Base-by-base conservation (phyloP, 371 early-diverging fungal species). In the Quaeritorhiza haematococci region DNA sequence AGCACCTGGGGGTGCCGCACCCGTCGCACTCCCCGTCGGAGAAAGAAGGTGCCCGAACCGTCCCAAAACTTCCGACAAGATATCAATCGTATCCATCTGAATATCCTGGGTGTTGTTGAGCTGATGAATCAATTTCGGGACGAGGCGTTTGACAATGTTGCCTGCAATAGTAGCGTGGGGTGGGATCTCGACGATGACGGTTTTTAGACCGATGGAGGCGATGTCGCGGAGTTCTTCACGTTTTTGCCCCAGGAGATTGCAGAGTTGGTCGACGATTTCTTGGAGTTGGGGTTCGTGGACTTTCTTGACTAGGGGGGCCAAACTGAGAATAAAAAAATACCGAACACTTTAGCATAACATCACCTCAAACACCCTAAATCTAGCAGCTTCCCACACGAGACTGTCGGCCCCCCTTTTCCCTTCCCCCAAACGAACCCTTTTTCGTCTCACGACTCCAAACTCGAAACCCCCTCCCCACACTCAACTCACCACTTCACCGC, bases 11-110 rank as follows among this genome's bases (percentile, higher is more conserved):
- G 73, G 65, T 24, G 33, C 61, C 27, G 32, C 17, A 45, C 32
- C 47, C 1, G 76, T 75, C 7, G 75, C 60, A 3, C 8, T 80
- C 63, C 0, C 83, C 54, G 46, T 78, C 72, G 33, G 68, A 59
- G 33, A 47, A 33, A 65, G 17, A 30, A 64, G 30, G 17, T 48
- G 33, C n/a, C 92, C 92, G 61, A 89, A 91, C 32, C 88, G 81
- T 57, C 75, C 61, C 21, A 93, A 70, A 1, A 93, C 68, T 47
- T 94, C 94, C 8, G 86, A 74, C n/a, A 96, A 73, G 41, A 90
- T 82, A 62, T 92, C 92, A 54, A 94, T 71, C 1, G 86, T 74
- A 64, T 94, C 94, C 71, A 90, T 78, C 63, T 87, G 85, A 56
- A 85, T 83, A 55, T 89, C 87, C 49, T 86, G 82, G 1, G 83